Conservation (phyloP, 257 asterid species). For the Solanum rostratum region DNA sequence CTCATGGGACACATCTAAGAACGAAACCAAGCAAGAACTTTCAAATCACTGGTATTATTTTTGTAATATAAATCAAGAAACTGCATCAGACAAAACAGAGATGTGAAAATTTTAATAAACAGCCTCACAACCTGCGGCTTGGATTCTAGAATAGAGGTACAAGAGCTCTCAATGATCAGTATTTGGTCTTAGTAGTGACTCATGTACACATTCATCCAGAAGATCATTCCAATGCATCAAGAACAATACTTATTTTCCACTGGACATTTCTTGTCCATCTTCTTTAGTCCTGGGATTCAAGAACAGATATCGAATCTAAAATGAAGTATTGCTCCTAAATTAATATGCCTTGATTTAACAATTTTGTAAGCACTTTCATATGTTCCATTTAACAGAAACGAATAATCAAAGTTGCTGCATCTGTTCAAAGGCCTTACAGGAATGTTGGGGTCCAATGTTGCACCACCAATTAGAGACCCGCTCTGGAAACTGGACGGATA, state of each 20-base stretch:
- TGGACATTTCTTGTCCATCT: not conserved
- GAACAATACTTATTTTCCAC: not conserved
- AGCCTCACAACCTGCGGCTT: not conserved
- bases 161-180: not conserved
- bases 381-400: not conserved
- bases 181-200: not conserved
- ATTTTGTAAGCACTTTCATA: not conserved
- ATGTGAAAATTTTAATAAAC: not conserved
- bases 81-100: not conserved
- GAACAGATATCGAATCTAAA: not conserved
- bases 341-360: not conserved
- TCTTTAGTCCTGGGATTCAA: not conserved
- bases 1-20: not conserved
- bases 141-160: not conserved
- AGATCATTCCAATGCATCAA: not conserved
- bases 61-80: not conserved
- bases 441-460: slow-evolving; percentile 41
- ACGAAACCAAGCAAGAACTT: not conserved
- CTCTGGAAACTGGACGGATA: slow-evolving; percentile 68
- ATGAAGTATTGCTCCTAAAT: not conserved
- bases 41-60: not conserved
- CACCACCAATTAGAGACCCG: slow-evolving; percentile 65
- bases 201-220: not conserved
- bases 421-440: slow-evolving; percentile 42
- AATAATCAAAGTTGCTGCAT: not conserved